Evolutionary conservation across 192 early-diverging fungal species (phyloP).

Genomic region (Haplosporangium gracile): DNA sequence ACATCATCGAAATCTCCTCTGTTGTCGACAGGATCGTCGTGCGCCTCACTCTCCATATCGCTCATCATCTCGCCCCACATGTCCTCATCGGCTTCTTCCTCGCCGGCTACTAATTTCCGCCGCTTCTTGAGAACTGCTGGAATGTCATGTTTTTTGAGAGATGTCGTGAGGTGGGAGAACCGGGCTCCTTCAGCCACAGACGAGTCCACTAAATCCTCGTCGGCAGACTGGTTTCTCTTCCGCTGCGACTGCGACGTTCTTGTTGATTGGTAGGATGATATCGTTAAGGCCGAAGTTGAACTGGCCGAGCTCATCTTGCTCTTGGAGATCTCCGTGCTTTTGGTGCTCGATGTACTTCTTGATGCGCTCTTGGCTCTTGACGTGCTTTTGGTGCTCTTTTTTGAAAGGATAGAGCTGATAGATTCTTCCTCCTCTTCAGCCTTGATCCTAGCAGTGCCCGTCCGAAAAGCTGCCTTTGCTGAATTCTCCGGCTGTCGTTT

Average conservation of each 20-base stretch:
- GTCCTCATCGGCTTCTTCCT: not conserved
- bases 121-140: slow-evolving; percentile 18
- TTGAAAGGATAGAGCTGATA: not conserved
- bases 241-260: not conserved
- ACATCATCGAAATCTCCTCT: not conserved
- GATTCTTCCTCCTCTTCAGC: not conserved
- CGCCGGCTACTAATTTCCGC: slow-evolving; percentile 9
- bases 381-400: not conserved
- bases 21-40: not conserved
- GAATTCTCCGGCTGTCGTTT: not conserved
- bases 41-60: not conserved
- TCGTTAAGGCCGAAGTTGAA: not conserved
- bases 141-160: not conserved
- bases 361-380: not conserved
- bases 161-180: not conserved
- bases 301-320: not conserved
- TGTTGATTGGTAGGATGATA: not conserved
- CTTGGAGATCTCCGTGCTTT: not conserved
- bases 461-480: not conserved
- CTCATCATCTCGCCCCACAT: not conserved
- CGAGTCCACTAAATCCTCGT: not conserved
- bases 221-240: not conserved
- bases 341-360: not conserved
- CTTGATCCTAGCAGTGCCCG: not conserved
- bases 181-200: not conserved